Base-by-base conservation (phyloP, 768 basidiomycete genomes). In the Clitopilus passeckerianus region DNA sequence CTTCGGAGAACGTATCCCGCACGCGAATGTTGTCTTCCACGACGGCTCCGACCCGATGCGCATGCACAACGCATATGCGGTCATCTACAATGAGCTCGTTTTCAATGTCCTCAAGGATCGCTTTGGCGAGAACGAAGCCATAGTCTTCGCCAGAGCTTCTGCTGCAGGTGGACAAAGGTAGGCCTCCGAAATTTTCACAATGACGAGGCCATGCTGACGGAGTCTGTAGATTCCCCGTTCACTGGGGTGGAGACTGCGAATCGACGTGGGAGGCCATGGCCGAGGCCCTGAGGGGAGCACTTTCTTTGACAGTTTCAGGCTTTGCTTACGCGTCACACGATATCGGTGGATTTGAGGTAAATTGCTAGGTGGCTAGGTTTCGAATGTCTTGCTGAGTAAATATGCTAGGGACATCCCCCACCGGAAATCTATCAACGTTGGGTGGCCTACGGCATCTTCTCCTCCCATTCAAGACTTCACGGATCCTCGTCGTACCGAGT, bases 261-360 rank as follows among this genome's bases (percentile, higher is more conserved):
- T 86, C 86, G 5, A 87, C 87, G 1, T 90, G 82, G 73, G 86
- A 88, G 67, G 89, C 87, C 4, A 90, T 91, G 88, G 86, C 86
- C 0, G 88, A 91, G 70, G 82, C 86, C 1, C 71, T 90, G 56
- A 78, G 88, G 5, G 89, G 89, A 9, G 76, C 77, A 16, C 71
- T 91, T n/a, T 86, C 85, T 37, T 70, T 90, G 57, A 86, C 86
- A 0, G 60, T 79, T 5, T 88, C 87, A 30, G 88, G 89, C 0
- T 91, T 89, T 64, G 86, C 80, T 0, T 90, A 83, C 71, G 82
- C 86, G 6, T 86, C 86, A 16, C 87, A 89, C 68, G 89, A 91
- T 66, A 89, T 91, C 58, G 89, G 88, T 23, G 89, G 89, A 0
- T 91, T 89, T 63, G 88, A 90, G 75, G 84, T 80, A 52, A 50